Evolutionary conservation across 495 filamentous ascomycete species (phyloP).

Genomic region (Penicillium psychrofluorescens): DNA sequence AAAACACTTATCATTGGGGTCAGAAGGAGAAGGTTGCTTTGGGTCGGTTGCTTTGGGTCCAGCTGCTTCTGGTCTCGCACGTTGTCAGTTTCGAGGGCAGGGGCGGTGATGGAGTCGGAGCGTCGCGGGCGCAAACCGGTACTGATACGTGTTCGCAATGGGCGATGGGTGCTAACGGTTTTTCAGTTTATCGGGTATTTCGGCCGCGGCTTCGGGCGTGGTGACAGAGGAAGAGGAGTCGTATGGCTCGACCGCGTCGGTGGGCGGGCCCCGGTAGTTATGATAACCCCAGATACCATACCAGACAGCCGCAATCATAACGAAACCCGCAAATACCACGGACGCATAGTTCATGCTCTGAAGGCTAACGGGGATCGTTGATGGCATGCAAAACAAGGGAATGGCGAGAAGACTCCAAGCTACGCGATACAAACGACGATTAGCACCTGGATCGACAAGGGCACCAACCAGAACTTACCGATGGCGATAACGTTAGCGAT

Average conservation of each 20-base stretch:
- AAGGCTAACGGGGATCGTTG: conserved; percentile 23
- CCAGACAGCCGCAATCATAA: conserved; percentile 46
- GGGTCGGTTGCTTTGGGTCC: too few species aligned
- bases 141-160: too few species aligned
- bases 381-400: conserved; percentile 44
- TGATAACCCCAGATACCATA: conserved; percentile 53
- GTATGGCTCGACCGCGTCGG: conserved; percentile 16
- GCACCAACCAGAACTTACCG: conserved; percentile 29
- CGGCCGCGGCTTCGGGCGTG: conserved; percentile 6
- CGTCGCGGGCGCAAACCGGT: too few species aligned
- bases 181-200: conserved; percentile 5
- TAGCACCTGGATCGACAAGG: not conserved
- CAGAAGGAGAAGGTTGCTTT: too few species aligned
- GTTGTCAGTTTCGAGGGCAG: too few species aligned
- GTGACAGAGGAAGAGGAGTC: conserved; percentile 1
- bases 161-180: not conserved
- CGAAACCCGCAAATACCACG: conserved; percentile 52
- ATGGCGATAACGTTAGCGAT: conserved; percentile 46
- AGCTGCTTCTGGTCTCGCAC: too few species aligned
- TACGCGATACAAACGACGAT: conserved; percentile 17
- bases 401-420: conserved; percentile 54
- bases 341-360: conserved; percentile 47
- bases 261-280: conserved; percentile 23
- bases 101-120: too few species aligned
- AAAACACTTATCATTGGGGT: too few species aligned